Base-by-base conservation (phyloP, 768 basidiomycete species). In the Albatrellus ellisii region DNA sequence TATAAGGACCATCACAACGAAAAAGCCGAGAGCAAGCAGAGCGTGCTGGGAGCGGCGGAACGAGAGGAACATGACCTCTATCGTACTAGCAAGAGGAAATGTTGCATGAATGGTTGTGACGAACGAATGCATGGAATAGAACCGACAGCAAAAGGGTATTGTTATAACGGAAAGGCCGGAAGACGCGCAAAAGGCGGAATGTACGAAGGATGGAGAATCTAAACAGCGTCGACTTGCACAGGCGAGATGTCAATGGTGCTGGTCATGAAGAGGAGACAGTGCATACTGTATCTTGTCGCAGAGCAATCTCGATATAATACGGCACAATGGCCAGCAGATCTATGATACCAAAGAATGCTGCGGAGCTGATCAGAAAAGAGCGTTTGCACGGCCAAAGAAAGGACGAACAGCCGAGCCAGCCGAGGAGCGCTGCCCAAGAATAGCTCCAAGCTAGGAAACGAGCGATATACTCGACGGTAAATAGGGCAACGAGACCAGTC, bases 1-100 rank as follows among this genome's bases (percentile, higher is more conserved):
- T 1, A 87, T 76, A 29, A 94, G 65, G 1, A 87, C 75, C 78
- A 90, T 89, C 41, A 79, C 61, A 11, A 92, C 82, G 62, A 94
- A 92, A 60, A 92, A 94, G 2, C 75, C 73, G 15, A 94, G 76
- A 0, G 90, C 89, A 3, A 90, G 69, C 0, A 91, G 66, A 0
- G 89, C 89, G 51, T 92, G 85, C 49, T 87, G 81, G 0, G 86
- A 90, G 46, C 87, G 69, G 38, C 82, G 72, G 26, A 91, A 79
- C 24, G 87, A 79, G 24, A 94, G 70, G 56, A 83, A 89, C 90
- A 94, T 95, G 52, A 88, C 86, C 65, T 89, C 84, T 37, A 88
- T 88, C 0, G 86, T 88, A 35, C 84, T 86, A 42, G 15, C 35
- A 9, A 8, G 33, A 22, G 24, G 10, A 34, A 33, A 17, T 20